Percentiles rank a stretch among this genome's conserved stretches.
These are phyloP conservation scores for Ophiostoma himal-ulmi DNA, from an alignment of 2,329 filamentous ascomycete genomes.

Conservation along the genomic window DNA sequence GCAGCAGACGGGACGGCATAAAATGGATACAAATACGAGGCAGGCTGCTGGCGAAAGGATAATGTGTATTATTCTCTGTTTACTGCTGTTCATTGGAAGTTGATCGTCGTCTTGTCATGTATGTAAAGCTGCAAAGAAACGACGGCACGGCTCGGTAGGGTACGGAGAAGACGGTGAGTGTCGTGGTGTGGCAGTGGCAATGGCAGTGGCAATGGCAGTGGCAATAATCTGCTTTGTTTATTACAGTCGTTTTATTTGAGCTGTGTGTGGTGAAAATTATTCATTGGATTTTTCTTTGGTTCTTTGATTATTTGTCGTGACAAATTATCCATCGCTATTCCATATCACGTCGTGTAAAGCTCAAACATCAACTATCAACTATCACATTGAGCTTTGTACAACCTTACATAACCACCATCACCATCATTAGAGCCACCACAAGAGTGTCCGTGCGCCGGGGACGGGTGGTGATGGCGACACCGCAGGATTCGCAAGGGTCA, in stretches of 20 bases:
- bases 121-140: slow-evolving; percentile 3
- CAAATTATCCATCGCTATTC: not conserved
- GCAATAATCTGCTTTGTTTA: not conserved
- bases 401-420: not conserved
- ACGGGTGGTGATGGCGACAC: slow-evolving; percentile 4
- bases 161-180: not conserved
- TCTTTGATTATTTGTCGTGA: not conserved
- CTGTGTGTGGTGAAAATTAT: too few relatives aligned
- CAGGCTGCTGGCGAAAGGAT: not conserved
- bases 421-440: not conserved
- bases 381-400: not conserved
- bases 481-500: not conserved
- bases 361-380: not conserved
- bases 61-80: not conserved
- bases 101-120: not conserved
- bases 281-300: too few relatives aligned
- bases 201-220: not conserved
- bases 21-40: not conserved
- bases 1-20: not conserved
- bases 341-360: not conserved
- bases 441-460: slow-evolving; percentile 5
- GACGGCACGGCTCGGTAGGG: not conserved
- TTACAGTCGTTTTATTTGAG: too few relatives aligned
- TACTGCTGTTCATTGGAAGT: not conserved
- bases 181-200: not conserved